Conservation (phyloP, 805 yeast genomes). For the Lachancea dasiensis region DNA sequence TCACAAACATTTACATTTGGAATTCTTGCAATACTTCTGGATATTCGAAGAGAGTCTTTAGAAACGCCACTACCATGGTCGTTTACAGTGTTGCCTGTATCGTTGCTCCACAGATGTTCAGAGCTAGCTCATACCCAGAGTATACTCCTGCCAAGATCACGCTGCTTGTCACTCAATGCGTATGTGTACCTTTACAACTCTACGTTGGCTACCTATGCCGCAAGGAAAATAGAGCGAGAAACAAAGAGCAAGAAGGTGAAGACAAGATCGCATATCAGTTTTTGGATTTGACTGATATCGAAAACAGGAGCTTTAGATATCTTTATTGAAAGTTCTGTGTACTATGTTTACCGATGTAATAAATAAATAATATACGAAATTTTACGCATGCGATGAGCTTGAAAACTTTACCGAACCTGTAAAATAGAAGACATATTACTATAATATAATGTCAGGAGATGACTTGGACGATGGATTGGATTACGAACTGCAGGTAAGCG, state of each 20-base stretch:
- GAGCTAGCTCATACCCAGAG: conserved; percentile 43
- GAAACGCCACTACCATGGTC: conserved; percentile 51
- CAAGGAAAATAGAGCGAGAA: conserved; percentile 48
- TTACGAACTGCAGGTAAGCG: conserved; percentile 44
- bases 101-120: conserved; percentile 60
- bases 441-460: conserved; percentile 41
- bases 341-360: background rate
- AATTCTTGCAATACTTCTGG: conserved; percentile 59
- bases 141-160: conserved; percentile 56
- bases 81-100: conserved; percentile 55
- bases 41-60: conserved; percentile 48
- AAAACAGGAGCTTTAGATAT: conserved; percentile 55
- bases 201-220: conserved; percentile 39
- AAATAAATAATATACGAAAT: conserved; percentile 1
- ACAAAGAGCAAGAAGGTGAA: conserved; percentile 32
- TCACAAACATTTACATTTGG: conserved; percentile 56
- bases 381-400: conserved; percentile 8
- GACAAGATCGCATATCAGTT: conserved; percentile 38
- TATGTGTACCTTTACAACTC: conserved; percentile 39
- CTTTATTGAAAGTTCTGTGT: conserved; percentile 31
- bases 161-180: conserved; percentile 45
- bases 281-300: conserved; percentile 53
- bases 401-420: too few relatives aligned
- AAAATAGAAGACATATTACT: background rate
- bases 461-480: conserved; percentile 76